Evolutionary conservation across 176 grass and related monocot species (phyloP), one percentile per base, ranked within the genome.

Genomic region (Carex littledalei): DNA sequence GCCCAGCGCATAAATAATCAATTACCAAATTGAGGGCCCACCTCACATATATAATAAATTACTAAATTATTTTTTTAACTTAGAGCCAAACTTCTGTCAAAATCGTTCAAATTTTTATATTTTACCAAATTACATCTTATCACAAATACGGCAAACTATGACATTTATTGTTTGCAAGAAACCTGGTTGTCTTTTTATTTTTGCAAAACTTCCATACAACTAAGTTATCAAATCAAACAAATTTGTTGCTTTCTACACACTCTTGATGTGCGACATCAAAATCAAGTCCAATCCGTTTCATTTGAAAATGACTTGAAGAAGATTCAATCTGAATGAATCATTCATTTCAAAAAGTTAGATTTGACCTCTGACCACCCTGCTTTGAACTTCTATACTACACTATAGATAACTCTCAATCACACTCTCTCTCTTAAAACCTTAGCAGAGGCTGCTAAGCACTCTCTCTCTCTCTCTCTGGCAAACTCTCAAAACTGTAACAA

Each of bases 291-390:
- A 78, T 78, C 74, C 74, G 47, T 78, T 54, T 56, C 72, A 32
- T 55, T 55, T 78, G 24, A 78, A 31, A 56, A 78, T 47, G 43
- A 76, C 35, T 17, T 68, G 65, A 15, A 71, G 15, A 41, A 60
- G 6, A 82, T 71, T 45, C 67, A 41, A 65, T 64, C 50, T 45
- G 43, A 45, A 50, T 11, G 72, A 83, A 18, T 83, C 81, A 64
- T 45, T 84, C n/a, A 60, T 62, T 85, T 78, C 56, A 85, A 78
- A 62, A 85, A 78, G 69, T 6, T 78, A 78, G 55, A 78, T 85
- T 56, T 63, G 57, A 85, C 84, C 52, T 85, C 49, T n/a, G 47
- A 68, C 47, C 49, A 16, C 66, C 67, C 45, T 75, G 14, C 52
- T 37, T 47, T 55, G 45, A 74, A 41, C 12, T 26, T 73, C 53